These are phyloP conservation scores for Chlorella sp. DNA, from an alignment of 139 green algal species.

Conservation along the genomic window DNA sequence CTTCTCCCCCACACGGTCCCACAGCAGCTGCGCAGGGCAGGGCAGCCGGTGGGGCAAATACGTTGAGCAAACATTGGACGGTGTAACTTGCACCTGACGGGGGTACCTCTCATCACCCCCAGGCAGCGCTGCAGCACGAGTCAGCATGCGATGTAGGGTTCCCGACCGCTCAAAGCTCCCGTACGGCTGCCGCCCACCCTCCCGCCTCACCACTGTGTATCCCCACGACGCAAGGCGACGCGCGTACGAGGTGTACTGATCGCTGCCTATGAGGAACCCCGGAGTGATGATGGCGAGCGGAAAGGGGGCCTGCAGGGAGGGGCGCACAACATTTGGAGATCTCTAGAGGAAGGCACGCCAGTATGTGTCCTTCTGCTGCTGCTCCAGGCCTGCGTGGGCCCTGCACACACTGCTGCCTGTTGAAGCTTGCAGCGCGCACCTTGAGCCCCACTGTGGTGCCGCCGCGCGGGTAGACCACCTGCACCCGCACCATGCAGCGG, in stretches of 20 bases:
- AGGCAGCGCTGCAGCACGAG: too few species aligned
- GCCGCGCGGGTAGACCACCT: constrained; percentile 74
- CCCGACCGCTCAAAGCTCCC: too few species aligned
- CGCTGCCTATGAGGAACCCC: constrained; percentile 84
- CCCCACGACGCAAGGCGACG: constrained; percentile 62
- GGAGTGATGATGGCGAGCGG: constrained; percentile 87
- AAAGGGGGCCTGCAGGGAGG: constrained; percentile 68
- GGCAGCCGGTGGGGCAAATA: too few species aligned
- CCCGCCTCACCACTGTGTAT: constrained; percentile 34
- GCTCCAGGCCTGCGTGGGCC: too few species aligned
- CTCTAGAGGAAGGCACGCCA: too few species aligned
- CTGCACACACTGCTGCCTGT: neutral
- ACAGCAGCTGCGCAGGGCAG: constrained; percentile 42
- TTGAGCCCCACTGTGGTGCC: constrained; percentile 30
- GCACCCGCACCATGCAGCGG: constrained; percentile 72
- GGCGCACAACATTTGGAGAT: too few species aligned
- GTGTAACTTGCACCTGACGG: too few species aligned
- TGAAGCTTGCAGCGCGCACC: neutral
- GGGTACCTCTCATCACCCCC: too few species aligned
- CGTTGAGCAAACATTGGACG: too few species aligned
- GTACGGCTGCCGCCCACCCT: too few species aligned
- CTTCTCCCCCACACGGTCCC: constrained; percentile 68
- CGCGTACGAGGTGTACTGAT: constrained; percentile 76
- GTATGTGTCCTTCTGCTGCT: too few species aligned
- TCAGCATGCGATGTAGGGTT: too few species aligned